Base-by-base conservation (phyloP, 164 flowering plant genomes). In the Santalum album region DNA sequence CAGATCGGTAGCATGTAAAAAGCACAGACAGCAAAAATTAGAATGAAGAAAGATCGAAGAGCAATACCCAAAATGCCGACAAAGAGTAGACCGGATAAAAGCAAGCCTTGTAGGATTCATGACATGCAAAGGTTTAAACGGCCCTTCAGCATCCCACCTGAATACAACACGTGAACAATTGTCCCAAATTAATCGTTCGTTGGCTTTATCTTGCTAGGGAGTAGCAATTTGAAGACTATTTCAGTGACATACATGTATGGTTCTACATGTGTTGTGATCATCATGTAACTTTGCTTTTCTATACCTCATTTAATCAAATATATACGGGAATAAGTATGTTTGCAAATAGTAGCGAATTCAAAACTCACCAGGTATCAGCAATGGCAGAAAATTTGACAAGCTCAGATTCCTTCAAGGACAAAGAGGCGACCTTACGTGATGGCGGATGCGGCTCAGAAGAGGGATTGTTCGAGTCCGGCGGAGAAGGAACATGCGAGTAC, bases 101-200 rank as follows among this genome's bases (percentile, higher is more conserved):
- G 95, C 78, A 25, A 92, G 69, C 51, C 99, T 77, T 6, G 91
- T 81, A 24, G 99, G 99, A 55, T 92, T 92, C 85, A 92, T 71
- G 39, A 43, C 61, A 77, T 92, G 99, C 70, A 92, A 68, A 7
- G 97, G 95, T 61, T 89, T 92, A 48, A 82, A 89, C 6, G 99
- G 99, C 27, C 99, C 99, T 73, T 83, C 95, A 25, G 77, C 69
- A 63, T 92, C 90, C 99, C 99, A 92, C 99, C 99, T 91, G 58
- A 58, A 48, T 6, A 59, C 22, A 51, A 61, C 12, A 69, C 44
- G 34, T 54, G 21, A 50, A 10, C 11, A 35, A 21, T 22, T 39
- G 35, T 43, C 48, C 18, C 15, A 38, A 17, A 57, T 3, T 22
- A n/a, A 62, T 51, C n/a, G 43, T 60, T 32, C 39, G n/a, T n/a